phyloP scores from a whole-genome alignment of 164 flowering plant species.

The Sedum album region DNA sequence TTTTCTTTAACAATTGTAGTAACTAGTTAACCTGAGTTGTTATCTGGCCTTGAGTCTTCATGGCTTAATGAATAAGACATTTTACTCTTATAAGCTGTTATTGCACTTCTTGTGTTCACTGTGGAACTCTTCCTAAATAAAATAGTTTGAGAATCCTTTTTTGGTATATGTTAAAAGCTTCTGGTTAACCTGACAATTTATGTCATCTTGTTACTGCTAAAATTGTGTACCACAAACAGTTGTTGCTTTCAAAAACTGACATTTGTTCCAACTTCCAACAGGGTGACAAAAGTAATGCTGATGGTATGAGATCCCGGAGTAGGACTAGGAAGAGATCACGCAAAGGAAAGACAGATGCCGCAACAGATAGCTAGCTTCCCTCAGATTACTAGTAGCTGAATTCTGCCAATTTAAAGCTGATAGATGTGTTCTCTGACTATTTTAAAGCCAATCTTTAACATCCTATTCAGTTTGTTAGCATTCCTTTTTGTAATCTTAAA shows the following conservation, averaged over 20 bases:
- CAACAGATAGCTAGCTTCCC: slow-evolving; percentile 7
- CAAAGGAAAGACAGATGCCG: slow-evolving; percentile 16
- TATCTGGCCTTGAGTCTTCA: neutral
- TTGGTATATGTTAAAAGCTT: neutral
- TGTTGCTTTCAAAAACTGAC: neutral
- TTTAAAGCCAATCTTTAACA: too few species aligned
- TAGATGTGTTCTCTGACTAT: neutral
- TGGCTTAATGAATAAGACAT: neutral
- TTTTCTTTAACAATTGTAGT: neutral
- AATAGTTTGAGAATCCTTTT: neutral
- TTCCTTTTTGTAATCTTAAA: neutral
- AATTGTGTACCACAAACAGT: neutral
- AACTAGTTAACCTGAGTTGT: neutral
- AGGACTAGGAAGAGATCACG: slow-evolving; percentile 27
- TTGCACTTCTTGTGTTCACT: neutral
- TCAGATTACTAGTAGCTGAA: neutral
- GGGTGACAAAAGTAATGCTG: slow-evolving; percentile 17
- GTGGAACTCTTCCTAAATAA: neutral
- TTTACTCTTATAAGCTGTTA: neutral
- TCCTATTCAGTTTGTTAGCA: neutral
- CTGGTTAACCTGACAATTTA: neutral
- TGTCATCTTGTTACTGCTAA: neutral
- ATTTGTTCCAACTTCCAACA: slow-evolving; percentile 13
- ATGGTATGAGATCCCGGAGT: slow-evolving; percentile 19
- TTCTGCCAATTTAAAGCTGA: neutral